A percentile compares a stretch with the other conserved stretches of the same genome.
phyloP scores from a whole-genome alignment of 768 basidiomycete genomes.

The Gyrodon lividus region DNA sequence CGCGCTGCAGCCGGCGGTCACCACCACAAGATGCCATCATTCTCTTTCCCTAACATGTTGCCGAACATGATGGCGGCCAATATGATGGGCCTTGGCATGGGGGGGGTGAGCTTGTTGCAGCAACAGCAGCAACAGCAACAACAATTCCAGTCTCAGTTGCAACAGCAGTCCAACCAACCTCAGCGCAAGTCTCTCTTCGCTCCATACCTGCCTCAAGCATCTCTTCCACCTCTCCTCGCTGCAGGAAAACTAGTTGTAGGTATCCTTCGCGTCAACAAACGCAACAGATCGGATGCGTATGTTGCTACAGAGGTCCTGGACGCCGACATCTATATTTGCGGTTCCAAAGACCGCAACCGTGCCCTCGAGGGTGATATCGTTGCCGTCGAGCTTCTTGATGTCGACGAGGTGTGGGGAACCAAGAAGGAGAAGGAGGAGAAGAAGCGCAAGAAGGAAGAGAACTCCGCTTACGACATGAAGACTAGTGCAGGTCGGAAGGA shows the following conservation, averaged over 20 bases:
- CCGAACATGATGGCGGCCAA: conserved; percentile 97
- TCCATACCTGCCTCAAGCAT: conserved; percentile 97
- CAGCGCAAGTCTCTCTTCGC: conserved; percentile 98
- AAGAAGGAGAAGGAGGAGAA: conserved; percentile 99
- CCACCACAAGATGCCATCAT: conserved; percentile 95
- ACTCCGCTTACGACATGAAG: conserved; percentile 89
- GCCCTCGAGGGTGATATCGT: conserved; percentile 98
- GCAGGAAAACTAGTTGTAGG: conserved; percentile 98
- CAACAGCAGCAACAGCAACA: conserved; percentile 74
- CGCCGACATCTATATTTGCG: conserved; percentile 98
- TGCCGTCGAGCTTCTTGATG: conserved; percentile 95
- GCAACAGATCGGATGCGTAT: conserved; percentile 97
- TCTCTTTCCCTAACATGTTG: conserved; percentile 97
- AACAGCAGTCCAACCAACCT: conserved; percentile 88
- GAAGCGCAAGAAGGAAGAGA: conserved; percentile 99
- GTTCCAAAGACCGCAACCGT: conserved; percentile 97
- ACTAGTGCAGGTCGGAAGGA: conserved; percentile 76
- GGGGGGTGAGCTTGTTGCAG: conserved; percentile 81
- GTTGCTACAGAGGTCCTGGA: conserved; percentile 97
- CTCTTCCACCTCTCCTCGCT: conserved; percentile 91
- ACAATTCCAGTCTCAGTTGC: conserved; percentile 93
- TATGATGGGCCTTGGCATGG: conserved; percentile 88
- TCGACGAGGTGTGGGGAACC: conserved; percentile 96
- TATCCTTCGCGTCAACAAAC: conserved; percentile 95
- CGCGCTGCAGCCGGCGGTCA: conserved; percentile 92